Percentiles rank a stretch among this genome's conserved stretches.
phyloP scores from a whole-genome alignment of 352 stramenopile genomes.

The Halophytophthora batemanensis region DNA sequence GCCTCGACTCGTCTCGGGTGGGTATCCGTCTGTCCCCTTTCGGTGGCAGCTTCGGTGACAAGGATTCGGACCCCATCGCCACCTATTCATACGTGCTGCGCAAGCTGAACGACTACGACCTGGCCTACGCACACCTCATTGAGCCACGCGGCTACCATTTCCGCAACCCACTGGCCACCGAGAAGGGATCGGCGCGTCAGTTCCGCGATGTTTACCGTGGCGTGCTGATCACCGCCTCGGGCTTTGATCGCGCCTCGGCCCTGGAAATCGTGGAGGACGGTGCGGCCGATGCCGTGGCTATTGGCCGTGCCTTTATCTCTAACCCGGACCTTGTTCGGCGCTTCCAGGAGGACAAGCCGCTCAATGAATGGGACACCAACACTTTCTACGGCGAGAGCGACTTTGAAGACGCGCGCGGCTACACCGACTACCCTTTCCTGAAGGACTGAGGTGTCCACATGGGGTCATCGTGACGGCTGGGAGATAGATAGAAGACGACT shows the following conservation, averaged over 20 bases:
- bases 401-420: conserved; percentile 43
- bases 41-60: conserved; percentile 44
- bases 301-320: conserved; percentile 69
- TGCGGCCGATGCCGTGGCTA: conserved; percentile 56
- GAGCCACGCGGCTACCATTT: conserved; percentile 52
- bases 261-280: conserved; percentile 48
- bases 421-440: conserved; percentile 51
- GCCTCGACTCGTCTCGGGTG: conserved; percentile 28
- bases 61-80: conserved; percentile 39
- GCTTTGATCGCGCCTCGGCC: conserved; percentile 49
- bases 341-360: conserved; percentile 36
- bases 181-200: conserved; percentile 36
- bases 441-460: conserved; percentile 13
- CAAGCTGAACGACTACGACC: conserved; percentile 54
- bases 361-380: conserved; percentile 41
- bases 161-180: conserved; percentile 28
- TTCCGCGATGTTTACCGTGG: conserved; percentile 67
- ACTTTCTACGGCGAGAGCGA: conserved; percentile 52
- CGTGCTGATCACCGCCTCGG: conserved; percentile 52
- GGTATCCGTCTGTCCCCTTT: conserved; percentile 49
- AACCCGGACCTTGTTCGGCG: conserved; percentile 72
- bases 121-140: conserved; percentile 61
- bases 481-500: conserved; percentile 4
- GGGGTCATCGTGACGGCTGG: conserved; percentile 7
- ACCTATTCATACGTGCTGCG: conserved; percentile 52